phyloP scores from a whole-genome alignment of 768 basidiomycete species.

The Leccinum rimulosum region DNA sequence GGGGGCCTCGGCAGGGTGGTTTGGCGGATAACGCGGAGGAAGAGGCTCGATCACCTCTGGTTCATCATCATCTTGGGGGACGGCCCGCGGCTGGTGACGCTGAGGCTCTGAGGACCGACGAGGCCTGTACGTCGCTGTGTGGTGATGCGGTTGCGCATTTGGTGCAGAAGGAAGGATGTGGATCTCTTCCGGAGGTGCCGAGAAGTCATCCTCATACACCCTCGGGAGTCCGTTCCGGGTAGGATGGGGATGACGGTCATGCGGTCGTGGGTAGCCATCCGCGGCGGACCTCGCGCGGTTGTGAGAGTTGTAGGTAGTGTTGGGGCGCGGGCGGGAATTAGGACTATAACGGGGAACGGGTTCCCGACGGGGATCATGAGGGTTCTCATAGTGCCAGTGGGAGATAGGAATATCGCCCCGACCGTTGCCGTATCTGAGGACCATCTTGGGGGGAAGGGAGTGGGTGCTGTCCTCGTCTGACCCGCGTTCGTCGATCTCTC shows the following conservation, averaged over 20 bases:
- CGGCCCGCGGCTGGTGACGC: conserved; percentile 21
- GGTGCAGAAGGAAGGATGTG: conserved; percentile 54
- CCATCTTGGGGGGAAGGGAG: conserved; percentile 67
- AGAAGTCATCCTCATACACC: conserved; percentile 21
- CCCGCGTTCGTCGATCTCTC: conserved; percentile 38
- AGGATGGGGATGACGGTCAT: conserved; percentile 18
- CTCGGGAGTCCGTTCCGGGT: conserved; percentile 21
- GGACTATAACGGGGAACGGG: conserved; percentile 21
- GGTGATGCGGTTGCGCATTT: conserved; percentile 34
- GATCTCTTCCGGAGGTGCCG: conserved; percentile 55
- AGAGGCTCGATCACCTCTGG: conserved; percentile 36
- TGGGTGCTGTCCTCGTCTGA: conserved; percentile 43
- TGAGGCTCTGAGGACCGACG: conserved; percentile 30
- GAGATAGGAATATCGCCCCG: conserved; percentile 63
- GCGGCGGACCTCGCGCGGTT: conserved; percentile 40
- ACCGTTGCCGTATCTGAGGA: conserved; percentile 66
- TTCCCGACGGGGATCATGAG: conserved; percentile 14
- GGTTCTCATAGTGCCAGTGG: conserved; percentile 34
- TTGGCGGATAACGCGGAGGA: conserved; percentile 29
- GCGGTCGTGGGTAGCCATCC: conserved; percentile 29
- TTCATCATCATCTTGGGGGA: conserved; percentile 18
- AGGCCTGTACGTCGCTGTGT: conserved; percentile 29
- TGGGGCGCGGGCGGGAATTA: conserved; percentile 24
- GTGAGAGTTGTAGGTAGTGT: conserved; percentile 33
- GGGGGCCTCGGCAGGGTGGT: conserved; percentile 17